Evolutionary conservation across 805 yeast genomes (phyloP).

Genomic region (Komagataella populi): DNA sequence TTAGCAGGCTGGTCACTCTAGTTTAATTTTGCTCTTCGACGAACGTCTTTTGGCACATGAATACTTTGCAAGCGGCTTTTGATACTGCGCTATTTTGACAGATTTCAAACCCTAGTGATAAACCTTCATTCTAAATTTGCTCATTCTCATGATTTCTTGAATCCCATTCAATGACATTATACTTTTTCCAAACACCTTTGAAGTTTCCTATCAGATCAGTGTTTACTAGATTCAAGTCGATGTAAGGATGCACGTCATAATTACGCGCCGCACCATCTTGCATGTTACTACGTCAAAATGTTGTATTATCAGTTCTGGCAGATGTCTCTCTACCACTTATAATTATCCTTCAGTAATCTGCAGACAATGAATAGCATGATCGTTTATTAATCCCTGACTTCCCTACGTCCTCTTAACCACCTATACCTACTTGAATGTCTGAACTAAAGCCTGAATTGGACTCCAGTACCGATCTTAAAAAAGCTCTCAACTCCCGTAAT

Average conservation of each 20-base stretch:
- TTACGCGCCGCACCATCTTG: background rate
- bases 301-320: background rate
- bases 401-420: background rate
- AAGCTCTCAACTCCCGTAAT: conserved; percentile 35
- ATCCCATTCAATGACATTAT: too few species aligned
- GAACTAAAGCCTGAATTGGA: conserved; percentile 12
- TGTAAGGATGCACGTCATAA: background rate
- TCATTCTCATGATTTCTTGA: too few species aligned
- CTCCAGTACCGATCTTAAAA: conserved; percentile 11
- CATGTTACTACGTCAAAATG: background rate
- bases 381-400: too few species aligned
- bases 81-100: too few species aligned
- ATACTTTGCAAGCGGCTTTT: too few species aligned
- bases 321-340: background rate
- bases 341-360: background rate
- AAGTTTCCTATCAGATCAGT: background rate
- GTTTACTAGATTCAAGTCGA: background rate
- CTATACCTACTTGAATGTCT: background rate
- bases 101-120: too few species aligned
- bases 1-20: too few species aligned
- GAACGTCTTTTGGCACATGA: too few species aligned
- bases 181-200: too few species aligned
- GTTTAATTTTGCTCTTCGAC: too few species aligned
- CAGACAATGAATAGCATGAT: background rate
- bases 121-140: too few species aligned